A percentile compares a stretch with the other conserved stretches of the same genome.
These are phyloP conservation scores for Paragyromitra xinjiangensis DNA, from an alignment of 495 filamentous ascomycete genomes.

Conservation along the genomic window DNA sequence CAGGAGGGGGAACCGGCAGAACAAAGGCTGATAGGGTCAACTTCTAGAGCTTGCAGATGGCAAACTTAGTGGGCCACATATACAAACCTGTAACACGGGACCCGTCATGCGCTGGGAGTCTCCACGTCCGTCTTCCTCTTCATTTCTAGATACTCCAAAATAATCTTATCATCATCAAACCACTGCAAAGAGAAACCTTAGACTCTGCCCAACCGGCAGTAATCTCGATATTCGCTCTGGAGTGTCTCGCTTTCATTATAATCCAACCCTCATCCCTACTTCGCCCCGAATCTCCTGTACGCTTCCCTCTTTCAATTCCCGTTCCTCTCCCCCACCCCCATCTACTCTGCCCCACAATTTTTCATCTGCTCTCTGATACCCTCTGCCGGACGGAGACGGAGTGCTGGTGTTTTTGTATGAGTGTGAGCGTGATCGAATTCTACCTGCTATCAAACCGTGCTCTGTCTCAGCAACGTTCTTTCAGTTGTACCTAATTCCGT, in stretches of 20 bases:
- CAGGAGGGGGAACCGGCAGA: conserved; percentile 17
- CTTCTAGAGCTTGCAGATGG: not conserved
- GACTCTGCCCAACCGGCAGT: conserved; percentile 21
- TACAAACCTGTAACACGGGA: conserved; percentile 37
- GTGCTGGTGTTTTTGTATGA: conserved; percentile 32
- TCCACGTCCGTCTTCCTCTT: conserved; percentile 15
- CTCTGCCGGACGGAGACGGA: conserved; percentile 50
- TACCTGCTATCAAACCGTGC: conserved; percentile 2
- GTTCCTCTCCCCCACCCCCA: not conserved
- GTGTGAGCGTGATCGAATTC: conserved; percentile 14
- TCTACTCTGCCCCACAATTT: not conserved
- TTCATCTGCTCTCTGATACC: conserved; percentile 5
- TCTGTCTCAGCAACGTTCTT: not conserved
- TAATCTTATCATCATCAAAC: conserved; percentile 20
- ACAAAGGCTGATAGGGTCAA: conserved; percentile 16
- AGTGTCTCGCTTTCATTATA: conserved; percentile 39
- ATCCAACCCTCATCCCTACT: conserved; percentile 42
- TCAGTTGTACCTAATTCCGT: conserved; percentile 39
- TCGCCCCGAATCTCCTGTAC: conserved; percentile 34
- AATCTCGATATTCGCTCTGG: conserved; percentile 19
- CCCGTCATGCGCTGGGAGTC: conserved; percentile 28
- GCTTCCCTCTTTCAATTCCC: conserved; percentile 27
- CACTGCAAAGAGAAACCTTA: conserved; percentile 1
- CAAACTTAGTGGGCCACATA: conserved; percentile 27
- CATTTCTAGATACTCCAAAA: not conserved